Conservation (phyloP, 768 basidiomycete genomes). For the Leucogyrophana mollusca region DNA sequence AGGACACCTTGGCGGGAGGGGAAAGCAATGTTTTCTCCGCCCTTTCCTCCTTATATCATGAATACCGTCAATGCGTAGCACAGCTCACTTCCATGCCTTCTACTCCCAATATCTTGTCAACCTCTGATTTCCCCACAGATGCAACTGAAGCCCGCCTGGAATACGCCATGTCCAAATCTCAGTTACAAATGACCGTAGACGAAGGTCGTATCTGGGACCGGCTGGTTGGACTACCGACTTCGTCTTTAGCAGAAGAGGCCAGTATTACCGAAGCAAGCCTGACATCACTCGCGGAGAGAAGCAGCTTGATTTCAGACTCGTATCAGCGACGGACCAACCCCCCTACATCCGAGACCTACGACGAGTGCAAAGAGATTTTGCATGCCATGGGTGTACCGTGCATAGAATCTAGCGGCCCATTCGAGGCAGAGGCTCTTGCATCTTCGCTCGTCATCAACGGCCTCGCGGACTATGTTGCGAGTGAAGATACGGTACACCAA, state of each 20-base stretch:
- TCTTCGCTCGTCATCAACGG: conserved; percentile 74
- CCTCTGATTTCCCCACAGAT: conserved; percentile 14
- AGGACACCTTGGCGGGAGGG: too few species aligned
- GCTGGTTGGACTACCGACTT: conserved; percentile 25
- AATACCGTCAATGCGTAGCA: conserved; percentile 46
- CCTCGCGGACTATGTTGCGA: conserved; percentile 82
- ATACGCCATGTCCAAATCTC: conserved; percentile 59
- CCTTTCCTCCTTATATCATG: conserved; percentile 47
- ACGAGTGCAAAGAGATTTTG: conserved; percentile 67
- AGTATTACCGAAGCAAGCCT: conserved; percentile 17
- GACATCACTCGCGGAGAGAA: conserved; percentile 45
- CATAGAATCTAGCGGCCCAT: conserved; percentile 62
- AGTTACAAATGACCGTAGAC: conserved; percentile 55
- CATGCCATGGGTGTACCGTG: conserved; percentile 82
- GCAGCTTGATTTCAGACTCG: conserved; percentile 57
- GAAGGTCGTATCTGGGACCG: conserved; percentile 62
- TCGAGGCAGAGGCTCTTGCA: conserved; percentile 87
- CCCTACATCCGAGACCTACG: conserved; percentile 66
- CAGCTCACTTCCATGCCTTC: conserved; percentile 44
- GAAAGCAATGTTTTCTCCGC: conserved; percentile 33
- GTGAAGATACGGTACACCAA: conserved; percentile 76
- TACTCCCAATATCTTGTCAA: conserved; percentile 13
- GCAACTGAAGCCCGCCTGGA: conserved; percentile 37
- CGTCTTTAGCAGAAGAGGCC: conserved; percentile 13
- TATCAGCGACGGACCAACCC: conserved; percentile 61